phyloP scores from a whole-genome alignment of 2,329 filamentous ascomycete genomes.

The Herpomyces periplanetae region DNA sequence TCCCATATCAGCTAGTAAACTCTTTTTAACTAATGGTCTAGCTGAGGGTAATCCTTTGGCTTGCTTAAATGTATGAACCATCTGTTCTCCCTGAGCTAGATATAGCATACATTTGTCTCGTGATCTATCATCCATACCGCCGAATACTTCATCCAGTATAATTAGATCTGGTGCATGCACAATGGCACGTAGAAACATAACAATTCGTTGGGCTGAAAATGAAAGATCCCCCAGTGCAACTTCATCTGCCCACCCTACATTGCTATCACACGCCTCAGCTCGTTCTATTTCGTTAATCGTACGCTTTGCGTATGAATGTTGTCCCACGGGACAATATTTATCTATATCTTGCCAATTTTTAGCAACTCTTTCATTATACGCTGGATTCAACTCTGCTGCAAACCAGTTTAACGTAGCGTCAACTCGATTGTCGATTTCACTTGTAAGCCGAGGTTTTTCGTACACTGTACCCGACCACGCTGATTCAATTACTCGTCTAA shows the following conservation, averaged over 20 bases:
- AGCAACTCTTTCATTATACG: constrained; percentile 1
- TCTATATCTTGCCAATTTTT: too few species aligned
- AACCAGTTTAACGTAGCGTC: constrained; percentile 38
- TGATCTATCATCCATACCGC: constrained; percentile 14
- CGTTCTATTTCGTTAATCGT: constrained; percentile 5
- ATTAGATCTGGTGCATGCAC: constrained; percentile 11
- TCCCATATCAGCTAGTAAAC: constrained; percentile 8
- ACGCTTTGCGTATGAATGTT: constrained; percentile 1
- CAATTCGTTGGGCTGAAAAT: constrained; percentile 45
- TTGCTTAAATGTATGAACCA: constrained; percentile 6
- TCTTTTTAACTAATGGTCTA: constrained; percentile 5
- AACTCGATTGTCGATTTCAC: constrained; percentile 16
- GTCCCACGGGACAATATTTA: too few species aligned
- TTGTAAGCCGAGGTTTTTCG: constrained; percentile 21
- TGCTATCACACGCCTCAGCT: constrained; percentile 4
- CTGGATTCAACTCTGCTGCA: constrained; percentile 28
- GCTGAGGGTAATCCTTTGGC: constrained; percentile 3
- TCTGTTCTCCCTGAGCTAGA: constrained; percentile 14
- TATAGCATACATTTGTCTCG: constrained; percentile 62
- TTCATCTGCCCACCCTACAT: constrained; percentile 21
- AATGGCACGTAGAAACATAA: constrained; percentile 25
- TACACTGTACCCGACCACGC: constrained; percentile 71
- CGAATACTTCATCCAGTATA: constrained; percentile 13
- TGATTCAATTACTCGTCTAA: constrained; percentile 36
- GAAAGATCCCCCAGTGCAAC: constrained; percentile 29